Percentiles rank a stretch among this genome's conserved stretches.
These are phyloP conservation scores for Aschersonia sp. DNA, from an alignment of 2,329 filamentous ascomycete genomes.

Conservation along the genomic window DNA sequence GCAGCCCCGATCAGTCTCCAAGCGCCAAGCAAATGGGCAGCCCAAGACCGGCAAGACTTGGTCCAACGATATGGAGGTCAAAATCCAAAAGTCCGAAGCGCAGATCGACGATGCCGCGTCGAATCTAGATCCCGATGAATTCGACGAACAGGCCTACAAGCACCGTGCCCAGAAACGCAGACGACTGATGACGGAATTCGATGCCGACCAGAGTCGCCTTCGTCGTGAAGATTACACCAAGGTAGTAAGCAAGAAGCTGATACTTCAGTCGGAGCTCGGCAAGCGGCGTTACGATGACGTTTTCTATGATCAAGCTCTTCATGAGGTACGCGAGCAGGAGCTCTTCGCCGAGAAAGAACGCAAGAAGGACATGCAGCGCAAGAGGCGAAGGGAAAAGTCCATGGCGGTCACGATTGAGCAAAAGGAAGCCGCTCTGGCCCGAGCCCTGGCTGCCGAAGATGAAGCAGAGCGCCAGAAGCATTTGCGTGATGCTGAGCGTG, in stretches of 20 bases:
- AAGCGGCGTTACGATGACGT: slow-evolving; percentile 62
- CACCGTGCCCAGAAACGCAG: slow-evolving; percentile 52
- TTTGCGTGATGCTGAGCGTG: slow-evolving; percentile 73
- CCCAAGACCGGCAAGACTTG: slow-evolving; percentile 46
- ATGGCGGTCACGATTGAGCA: slow-evolving; percentile 87
- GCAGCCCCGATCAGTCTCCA: slow-evolving; percentile 32
- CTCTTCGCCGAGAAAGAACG: slow-evolving; percentile 92
- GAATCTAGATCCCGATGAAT: slow-evolving; percentile 27
- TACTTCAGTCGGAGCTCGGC: slow-evolving; percentile 53
- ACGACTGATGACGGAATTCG: slow-evolving; percentile 47
- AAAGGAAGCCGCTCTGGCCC: slow-evolving; percentile 68
- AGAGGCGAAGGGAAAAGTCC: slow-evolving; percentile 87
- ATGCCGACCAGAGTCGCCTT: slow-evolving; percentile 49
- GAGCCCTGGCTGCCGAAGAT: slow-evolving; percentile 64
- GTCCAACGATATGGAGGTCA: slow-evolving; percentile 35
- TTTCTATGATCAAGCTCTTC: slow-evolving; percentile 67
- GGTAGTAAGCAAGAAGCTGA: slow-evolving; percentile 46
- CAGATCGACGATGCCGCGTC: slow-evolving; percentile 32
- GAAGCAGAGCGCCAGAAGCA: slow-evolving; percentile 70
- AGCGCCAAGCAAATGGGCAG: slow-evolving; percentile 45
- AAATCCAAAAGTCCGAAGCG: slow-evolving; percentile 21
- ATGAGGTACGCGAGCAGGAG: slow-evolving; percentile 80
- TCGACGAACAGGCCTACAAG: slow-evolving; percentile 32
- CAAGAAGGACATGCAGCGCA: slow-evolving; percentile 99
- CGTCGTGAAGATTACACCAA: slow-evolving; percentile 44